phyloP scores from a whole-genome alignment of 306 rosid species.

The Sphenostylis stenocarpa region DNA sequence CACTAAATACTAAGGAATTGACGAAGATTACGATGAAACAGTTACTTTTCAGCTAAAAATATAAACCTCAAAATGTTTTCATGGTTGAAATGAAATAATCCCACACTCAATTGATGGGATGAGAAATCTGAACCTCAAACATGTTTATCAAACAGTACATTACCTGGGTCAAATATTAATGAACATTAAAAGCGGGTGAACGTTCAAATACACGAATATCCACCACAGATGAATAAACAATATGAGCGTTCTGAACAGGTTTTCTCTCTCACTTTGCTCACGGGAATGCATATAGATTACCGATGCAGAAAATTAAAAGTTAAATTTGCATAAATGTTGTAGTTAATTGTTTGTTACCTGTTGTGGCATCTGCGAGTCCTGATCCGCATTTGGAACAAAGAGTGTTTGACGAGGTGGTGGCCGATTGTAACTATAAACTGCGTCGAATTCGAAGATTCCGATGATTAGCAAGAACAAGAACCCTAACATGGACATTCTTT shows the following conservation, averaged over 20 bases:
- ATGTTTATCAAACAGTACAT: background rate
- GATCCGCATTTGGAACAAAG: background rate
- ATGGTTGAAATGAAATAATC: background rate
- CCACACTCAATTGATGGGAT: background rate
- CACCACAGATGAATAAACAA: background rate
- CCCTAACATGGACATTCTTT: background rate
- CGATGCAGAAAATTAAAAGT: background rate
- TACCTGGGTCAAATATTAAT: too few relatives aligned
- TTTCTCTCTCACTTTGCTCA: background rate
- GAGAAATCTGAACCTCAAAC: background rate
- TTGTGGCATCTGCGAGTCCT: background rate
- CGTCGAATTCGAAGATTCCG: constrained; percentile 4
- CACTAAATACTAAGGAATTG: background rate
- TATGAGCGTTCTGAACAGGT: background rate
- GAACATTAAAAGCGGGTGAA: background rate
- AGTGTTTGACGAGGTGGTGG: constrained; percentile 4
- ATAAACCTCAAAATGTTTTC: background rate
- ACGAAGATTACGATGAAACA: background rate
- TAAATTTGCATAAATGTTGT: background rate
- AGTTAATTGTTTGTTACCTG: background rate
- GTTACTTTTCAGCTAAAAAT: too few relatives aligned
- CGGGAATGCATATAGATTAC: background rate
- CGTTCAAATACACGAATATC: background rate
- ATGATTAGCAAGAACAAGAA: background rate
- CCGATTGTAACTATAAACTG: background rate